Percentiles rank a stretch among this genome's conserved stretches.
Evolutionary conservation across 192 early-diverging fungal genomes (phyloP).

Genomic region (Gryganskiella cystojenkinii): DNA sequence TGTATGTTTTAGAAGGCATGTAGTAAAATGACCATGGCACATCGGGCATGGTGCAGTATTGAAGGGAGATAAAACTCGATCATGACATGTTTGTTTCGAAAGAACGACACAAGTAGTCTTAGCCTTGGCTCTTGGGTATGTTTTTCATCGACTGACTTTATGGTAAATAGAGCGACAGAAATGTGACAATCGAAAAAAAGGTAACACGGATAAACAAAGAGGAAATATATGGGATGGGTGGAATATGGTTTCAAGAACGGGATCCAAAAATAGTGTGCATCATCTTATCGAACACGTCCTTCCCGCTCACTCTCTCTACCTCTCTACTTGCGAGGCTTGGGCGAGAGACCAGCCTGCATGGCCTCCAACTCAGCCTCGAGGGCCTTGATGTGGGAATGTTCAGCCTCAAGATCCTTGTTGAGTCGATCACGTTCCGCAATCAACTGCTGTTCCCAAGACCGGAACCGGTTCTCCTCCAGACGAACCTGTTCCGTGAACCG

Average conservation of each 20-base stretch:
- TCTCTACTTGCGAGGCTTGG: slow-evolving; percentile 49
- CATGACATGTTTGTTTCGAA: too few species aligned
- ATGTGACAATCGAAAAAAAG: background rate
- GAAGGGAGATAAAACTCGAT: too few species aligned
- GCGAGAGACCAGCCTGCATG: slow-evolving; percentile 53
- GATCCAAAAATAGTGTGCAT: background rate
- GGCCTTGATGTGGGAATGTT: slow-evolving; percentile 94
- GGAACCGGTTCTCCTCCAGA: slow-evolving; percentile 95
- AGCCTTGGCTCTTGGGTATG: too few species aligned
- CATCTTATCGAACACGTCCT: background rate
- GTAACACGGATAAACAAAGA: background rate
- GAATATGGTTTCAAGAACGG: background rate
- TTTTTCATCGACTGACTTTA: too few species aligned
- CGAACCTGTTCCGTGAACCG: slow-evolving; percentile 98
- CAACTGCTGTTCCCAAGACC: slow-evolving; percentile 95
- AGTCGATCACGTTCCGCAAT: slow-evolving; percentile 98
- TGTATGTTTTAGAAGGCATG: too few species aligned
- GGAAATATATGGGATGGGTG: background rate
- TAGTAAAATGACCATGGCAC: too few species aligned
- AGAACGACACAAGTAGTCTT: too few species aligned
- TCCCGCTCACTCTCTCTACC: background rate
- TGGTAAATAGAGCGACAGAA: too few species aligned
- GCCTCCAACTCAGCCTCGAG: slow-evolving; percentile 86
- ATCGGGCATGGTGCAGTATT: too few species aligned
- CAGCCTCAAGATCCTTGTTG: slow-evolving; percentile 97